Evolutionary conservation across 164 flowering plant species (phyloP), one percentile per base, ranked within the genome.

Genomic region (Aristolochia californica): DNA sequence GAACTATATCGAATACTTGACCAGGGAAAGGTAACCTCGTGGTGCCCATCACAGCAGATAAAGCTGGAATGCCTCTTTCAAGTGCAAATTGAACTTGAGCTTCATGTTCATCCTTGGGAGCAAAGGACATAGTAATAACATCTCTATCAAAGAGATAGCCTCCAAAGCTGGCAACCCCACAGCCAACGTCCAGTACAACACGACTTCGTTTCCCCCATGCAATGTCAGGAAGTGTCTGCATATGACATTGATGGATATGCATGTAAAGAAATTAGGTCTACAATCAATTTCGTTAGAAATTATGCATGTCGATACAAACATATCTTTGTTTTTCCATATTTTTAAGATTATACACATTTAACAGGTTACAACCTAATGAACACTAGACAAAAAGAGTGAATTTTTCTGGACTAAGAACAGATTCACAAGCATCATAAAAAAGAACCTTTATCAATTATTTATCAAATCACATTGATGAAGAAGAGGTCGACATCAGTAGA

Each of bases 111-210:
- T 94, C 99, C 78, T 94, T 94, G 53, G 99, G 99, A 51, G 99
- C 99, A 60, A 93, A 77, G 25, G 99, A 93, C 97, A 93, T 93
- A 10, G 96, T 62, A 20, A 94, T 78, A 21, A 80, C 96, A 68
- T 83, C 85, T 71, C 79, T 84, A 18, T 94, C 99, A 75, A 90
- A 94, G 61, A 94, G 93, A 75, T 61, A 94, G 21, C 99, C 99
- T 26, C 99, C 99, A 74, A 94, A 88, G 77, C 99, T 94, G 45
- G 99, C 99, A 57, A 94, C 99, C 24, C 99, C 99, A 77, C 99
- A 94, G 49, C 99, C 99, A 69, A 94, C 95, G 75, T 94, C 97
- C 75, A 94, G 72, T 58, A 94, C 65, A 17, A 88, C 91, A 63
- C 99, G 91, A 12, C 82, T 63, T 24, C 71, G 85, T 69, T 81